These are phyloP conservation scores for Pelagophyceae sp. DNA, from an alignment of 352 stramenopile genomes.

Conservation along the genomic window DNA sequence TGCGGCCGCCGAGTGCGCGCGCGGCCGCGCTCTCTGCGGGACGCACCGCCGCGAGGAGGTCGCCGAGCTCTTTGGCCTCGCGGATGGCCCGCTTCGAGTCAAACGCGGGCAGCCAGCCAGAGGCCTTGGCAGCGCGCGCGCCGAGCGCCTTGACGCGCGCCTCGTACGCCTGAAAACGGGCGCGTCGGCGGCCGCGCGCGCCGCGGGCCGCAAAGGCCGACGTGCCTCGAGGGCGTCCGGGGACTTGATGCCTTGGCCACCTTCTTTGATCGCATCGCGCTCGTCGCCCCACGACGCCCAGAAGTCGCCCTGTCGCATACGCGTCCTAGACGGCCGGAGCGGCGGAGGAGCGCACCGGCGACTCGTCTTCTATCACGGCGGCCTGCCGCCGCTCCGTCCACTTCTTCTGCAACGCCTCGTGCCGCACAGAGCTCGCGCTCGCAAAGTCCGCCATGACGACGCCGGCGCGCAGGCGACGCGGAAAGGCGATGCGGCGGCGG, in stretches of 20 bases:
- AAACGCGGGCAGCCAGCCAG: neutral
- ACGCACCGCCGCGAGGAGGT: neutral
- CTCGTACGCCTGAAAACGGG: no score
- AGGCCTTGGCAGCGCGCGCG: neutral
- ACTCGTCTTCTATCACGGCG: neutral
- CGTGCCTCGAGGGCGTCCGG: neutral
- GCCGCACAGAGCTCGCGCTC: neutral
- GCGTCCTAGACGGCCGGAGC: neutral
- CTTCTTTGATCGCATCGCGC: neutral
- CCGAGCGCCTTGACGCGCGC: neutral
- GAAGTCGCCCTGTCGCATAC: no score
- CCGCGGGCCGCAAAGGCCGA: no score
- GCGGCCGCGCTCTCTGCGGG: no score
- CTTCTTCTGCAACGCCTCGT: neutral
- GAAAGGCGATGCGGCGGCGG: neutral
- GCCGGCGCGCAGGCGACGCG: neutral
- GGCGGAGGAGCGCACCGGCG: neutral
- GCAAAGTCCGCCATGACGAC: neutral
- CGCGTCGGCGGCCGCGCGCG: no score
- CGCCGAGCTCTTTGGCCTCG: neutral
- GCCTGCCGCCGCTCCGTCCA: neutral
- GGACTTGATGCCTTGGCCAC: neutral
- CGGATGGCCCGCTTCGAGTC: neutral
- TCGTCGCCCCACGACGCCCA: conserved; percentile 5
- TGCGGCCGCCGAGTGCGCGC: neutral